Evolutionary conservation across 805 yeast genomes (phyloP), one percentile per base, ranked within the genome.

Genomic region (Lachancea nothofagi): DNA sequence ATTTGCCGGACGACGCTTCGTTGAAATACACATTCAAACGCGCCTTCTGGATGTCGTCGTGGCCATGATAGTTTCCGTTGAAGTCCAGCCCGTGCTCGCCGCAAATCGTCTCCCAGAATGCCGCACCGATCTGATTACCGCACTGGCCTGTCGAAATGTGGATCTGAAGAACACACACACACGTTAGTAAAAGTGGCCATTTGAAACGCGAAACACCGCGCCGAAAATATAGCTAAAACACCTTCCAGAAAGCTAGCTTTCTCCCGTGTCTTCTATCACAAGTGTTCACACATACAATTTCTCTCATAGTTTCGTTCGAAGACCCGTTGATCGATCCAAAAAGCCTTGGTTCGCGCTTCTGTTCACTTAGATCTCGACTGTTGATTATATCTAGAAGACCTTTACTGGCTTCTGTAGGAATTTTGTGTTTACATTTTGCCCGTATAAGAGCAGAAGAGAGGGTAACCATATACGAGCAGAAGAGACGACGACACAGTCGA

Each of bases 111-210:
- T 85, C 89, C 95, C 95, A 85, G 61, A 85, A 85, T 44, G 94
- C 94, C 50, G 94, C 89, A 70, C 95, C 95, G 54, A 89, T 87
- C 71, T 89, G 97, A 77, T 89, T 89, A 79, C 97, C 96, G 78
- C 97, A 88, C 73, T 89, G 97, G 67, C 97, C 97, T 43, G 96
- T 83, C 44, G 97, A 89, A 66, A 89, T 77, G 69, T 89, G 97
- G 66, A 89, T 86, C 42, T 39, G 20, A 2, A 13, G 19, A 18
- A 22, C 13, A 18, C 7, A 29, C 12, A 19, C n/a, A 6, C 7
- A 25, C 13, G 37, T 34, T 34, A 34, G 37, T 34, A 34, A 17
- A 5, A 13, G 8, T 17, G 12, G 19, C 25, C 25, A 10, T 23
- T 17, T 29, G 18, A 15, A 26, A 34, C 37, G 37, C 29, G 37